Evolutionary conservation across 495 filamentous ascomycete genomes (phyloP).

Genomic region (Penicillium verhagenii): DNA sequence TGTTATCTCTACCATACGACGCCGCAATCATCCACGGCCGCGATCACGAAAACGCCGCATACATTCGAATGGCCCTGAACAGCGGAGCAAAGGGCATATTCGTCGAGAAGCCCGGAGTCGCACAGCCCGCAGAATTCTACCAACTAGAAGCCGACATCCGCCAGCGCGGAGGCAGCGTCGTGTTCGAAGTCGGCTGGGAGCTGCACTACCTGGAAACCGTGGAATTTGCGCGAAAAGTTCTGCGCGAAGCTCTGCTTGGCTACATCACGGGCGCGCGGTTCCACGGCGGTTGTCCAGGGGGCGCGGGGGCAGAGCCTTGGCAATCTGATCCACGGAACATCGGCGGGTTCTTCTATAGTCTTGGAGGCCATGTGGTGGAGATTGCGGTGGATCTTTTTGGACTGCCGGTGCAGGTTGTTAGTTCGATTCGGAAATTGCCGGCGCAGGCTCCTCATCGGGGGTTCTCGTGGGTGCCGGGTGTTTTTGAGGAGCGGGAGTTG

Average conservation of each 20-base stretch:
- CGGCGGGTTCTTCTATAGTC: slow-evolving; percentile 13
- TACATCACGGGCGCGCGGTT: slow-evolving; percentile 16
- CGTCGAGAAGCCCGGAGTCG: neutral
- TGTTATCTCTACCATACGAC: neutral
- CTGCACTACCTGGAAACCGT: slow-evolving; percentile 15
- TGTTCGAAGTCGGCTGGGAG: slow-evolving; percentile 14
- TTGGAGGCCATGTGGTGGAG: slow-evolving; percentile 13
- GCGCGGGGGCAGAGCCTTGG: slow-evolving; percentile 17
- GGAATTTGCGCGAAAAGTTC: slow-evolving; percentile 11
- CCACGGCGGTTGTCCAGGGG: slow-evolving; percentile 18
- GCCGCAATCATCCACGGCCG: neutral
- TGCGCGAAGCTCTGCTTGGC: slow-evolving; percentile 9
- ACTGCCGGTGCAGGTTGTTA: slow-evolving; percentile 7
- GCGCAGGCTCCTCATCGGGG: neutral
- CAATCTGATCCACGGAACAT: slow-evolving; percentile 8
- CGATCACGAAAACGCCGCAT: neutral
- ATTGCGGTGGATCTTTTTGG: slow-evolving; percentile 14
- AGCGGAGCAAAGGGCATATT: neutral
- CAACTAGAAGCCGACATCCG: neutral
- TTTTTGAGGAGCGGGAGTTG: neutral
- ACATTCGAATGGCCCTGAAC: neutral
- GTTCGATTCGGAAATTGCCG: slow-evolving; percentile 18
- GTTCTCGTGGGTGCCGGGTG: neutral
- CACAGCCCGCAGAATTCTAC: neutral
- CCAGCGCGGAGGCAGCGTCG: neutral